Evolutionary conservation across 1,284 basidiomycete genomes (phyloP).

Genomic region (Puccinia horiana): DNA sequence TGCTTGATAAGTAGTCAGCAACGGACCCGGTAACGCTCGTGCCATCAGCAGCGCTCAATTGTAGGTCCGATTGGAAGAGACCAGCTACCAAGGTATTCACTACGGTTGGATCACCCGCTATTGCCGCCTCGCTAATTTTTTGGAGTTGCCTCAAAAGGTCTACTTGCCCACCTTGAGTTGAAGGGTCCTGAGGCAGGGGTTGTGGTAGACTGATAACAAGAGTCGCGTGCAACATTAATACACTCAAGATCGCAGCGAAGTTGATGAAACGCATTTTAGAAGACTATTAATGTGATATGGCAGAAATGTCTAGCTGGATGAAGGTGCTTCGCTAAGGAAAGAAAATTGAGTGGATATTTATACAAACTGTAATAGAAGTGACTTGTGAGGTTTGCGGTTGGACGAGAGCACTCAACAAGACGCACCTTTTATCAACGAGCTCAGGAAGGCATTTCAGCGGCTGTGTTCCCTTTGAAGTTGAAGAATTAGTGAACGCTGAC

Average conservation of each 20-base stretch:
- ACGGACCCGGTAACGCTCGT: not conserved
- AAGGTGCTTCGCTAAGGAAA: not conserved
- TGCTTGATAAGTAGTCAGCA: not conserved
- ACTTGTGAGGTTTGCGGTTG: not conserved
- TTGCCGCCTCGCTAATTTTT: not conserved
- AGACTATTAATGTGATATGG: not conserved
- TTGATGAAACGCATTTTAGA: not conserved
- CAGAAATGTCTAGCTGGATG: too few relatives aligned
- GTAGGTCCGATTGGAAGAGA: not conserved
- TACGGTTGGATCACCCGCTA: not conserved
- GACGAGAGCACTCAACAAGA: not conserved
- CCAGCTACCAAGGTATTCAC: not conserved
- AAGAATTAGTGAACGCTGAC: not conserved
- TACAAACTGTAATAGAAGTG: not conserved
- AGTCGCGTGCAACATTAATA: not conserved
- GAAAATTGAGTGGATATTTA: not conserved
- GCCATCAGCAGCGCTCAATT: not conserved
- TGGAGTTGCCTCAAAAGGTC: not conserved
- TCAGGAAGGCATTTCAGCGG: not conserved
- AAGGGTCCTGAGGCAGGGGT: not conserved
- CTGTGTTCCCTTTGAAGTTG: not conserved
- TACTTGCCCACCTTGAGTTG: not conserved
- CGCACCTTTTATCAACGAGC: not conserved
- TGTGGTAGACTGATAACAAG: not conserved
- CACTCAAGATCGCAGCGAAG: not conserved